Evolutionary conservation across 2,329 filamentous ascomycete genomes (phyloP).

Genomic region (Trichophyton simii): DNA sequence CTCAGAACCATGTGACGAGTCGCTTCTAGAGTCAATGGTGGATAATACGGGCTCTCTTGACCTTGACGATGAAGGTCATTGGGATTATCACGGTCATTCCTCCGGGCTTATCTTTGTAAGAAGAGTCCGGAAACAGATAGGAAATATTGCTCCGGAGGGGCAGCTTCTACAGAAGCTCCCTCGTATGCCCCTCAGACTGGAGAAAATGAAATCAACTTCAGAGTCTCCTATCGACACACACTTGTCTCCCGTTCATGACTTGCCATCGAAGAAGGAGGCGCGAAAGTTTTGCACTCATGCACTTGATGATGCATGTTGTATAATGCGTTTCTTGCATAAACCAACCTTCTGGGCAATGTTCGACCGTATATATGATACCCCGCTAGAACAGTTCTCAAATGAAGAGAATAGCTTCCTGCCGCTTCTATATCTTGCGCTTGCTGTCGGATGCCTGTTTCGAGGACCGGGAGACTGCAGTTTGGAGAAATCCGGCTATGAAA

Average conservation of each 20-base stretch:
- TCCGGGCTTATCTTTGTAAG: slow-evolving; percentile 82
- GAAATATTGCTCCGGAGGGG: slow-evolving; percentile 51
- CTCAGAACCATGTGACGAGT: slow-evolving; percentile 46
- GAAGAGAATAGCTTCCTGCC: slow-evolving; percentile 59
- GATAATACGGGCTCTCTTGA: slow-evolving; percentile 83
- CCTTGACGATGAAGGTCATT: slow-evolving; percentile 78
- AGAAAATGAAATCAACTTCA: slow-evolving; percentile 54
- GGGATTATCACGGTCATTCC: slow-evolving; percentile 90
- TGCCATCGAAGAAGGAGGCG: slow-evolving; percentile 53
- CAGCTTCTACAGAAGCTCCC: slow-evolving; percentile 38
- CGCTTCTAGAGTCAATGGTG: slow-evolving; percentile 84
- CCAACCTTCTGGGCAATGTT: slow-evolving; percentile 69
- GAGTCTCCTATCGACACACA: slow-evolving; percentile 51
- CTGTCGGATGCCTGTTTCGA: slow-evolving; percentile 61
- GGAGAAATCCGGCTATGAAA: slow-evolving; percentile 36
- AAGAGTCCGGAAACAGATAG: slow-evolving; percentile 77
- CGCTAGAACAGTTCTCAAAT: slow-evolving; percentile 49
- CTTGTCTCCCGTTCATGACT: slow-evolving; percentile 46
- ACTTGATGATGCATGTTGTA: slow-evolving; percentile 48
- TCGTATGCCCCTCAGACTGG: slow-evolving; percentile 48
- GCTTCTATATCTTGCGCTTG: slow-evolving; percentile 56
- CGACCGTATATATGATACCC: slow-evolving; percentile 61
- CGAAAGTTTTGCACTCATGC: slow-evolving; percentile 46
- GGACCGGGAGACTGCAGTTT: slow-evolving; percentile 42
- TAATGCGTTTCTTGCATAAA: slow-evolving; percentile 64